These are phyloP conservation scores for Trichoderma sp. DNA, from an alignment of 2,329 filamentous ascomycete genomes.

Conservation along the genomic window DNA sequence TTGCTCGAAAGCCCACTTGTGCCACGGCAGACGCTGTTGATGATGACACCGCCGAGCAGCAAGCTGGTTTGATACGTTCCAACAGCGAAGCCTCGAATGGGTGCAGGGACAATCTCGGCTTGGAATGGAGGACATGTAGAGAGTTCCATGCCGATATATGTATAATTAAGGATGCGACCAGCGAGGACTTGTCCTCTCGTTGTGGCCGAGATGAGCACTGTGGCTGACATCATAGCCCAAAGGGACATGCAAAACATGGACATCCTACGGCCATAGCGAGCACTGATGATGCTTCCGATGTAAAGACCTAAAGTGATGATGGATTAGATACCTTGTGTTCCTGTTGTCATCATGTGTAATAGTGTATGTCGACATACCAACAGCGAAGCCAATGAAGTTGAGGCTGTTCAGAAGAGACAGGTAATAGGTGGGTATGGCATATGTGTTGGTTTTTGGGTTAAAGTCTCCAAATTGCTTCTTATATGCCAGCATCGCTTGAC, in stretches of 20 bases:
- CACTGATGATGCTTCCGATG: not conserved
- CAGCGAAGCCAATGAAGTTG: slow-evolving; percentile 5
- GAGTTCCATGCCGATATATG: slow-evolving; percentile 11
- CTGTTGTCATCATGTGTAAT: not conserved
- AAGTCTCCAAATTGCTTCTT: slow-evolving; percentile 13
- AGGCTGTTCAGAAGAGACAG: slow-evolving; percentile 9
- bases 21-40: slow-evolving; percentile 10
- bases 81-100: slow-evolving; percentile 9
- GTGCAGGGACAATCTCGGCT: slow-evolving; percentile 5
- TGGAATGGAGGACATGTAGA: slow-evolving; percentile 12
- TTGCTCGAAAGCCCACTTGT: slow-evolving; percentile 4
- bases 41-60: slow-evolving; percentile 1
- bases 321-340: not conserved
- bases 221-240: slow-evolving; percentile 12
- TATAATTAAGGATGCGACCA: slow-evolving; percentile 8
- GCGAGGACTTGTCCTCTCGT: slow-evolving; percentile 10
- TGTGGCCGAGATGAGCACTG: slow-evolving; percentile 11
- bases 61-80: slow-evolving; percentile 7
- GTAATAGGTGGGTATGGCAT: slow-evolving; percentile 13
- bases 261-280: slow-evolving; percentile 8
- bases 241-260: slow-evolving; percentile 17
- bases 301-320: not conserved
- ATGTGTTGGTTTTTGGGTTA: not conserved
- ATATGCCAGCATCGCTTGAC: slow-evolving; percentile 8
- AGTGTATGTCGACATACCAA: not conserved